Base-by-base conservation (phyloP, 495 filamentous ascomycete genomes). In the Astrocystis sublimbata region DNA sequence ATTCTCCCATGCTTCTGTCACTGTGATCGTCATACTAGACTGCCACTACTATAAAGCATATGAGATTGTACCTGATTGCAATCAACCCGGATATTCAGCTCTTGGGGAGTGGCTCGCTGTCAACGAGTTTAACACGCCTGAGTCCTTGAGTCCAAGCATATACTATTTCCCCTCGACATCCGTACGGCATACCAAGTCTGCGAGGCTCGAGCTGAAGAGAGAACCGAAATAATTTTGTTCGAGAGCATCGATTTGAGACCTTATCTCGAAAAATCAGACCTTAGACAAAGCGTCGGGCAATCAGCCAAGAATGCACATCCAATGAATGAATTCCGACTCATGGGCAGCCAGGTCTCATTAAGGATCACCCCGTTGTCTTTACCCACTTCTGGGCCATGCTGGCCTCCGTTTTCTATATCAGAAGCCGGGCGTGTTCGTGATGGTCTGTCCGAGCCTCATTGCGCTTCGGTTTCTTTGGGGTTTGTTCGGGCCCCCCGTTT, bases 391-490 rank as follows among this genome's bases (percentile, higher is more conserved):
- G 74, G 30, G 90, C 88, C 0, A 90, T 92, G 74, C 73, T 80
- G 1, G 76, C 90, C 26, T 93, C 92, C 72, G 75, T 89, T 49
- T 82, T 92, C 58, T 86, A n/a, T 89, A 77, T 77, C 91, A n/a
- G 17, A 84, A 94, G 45, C 90, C 91, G 3, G 89, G 88, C 58
- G 90, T 89, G 1, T 76, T 93, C 10, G 89, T 89, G 10, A 73
- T 80, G 38, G 92, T 93, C 65, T 87, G 89, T 35, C 71, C 80
- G 35, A 90, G 90, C 1, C 83, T 93, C 76, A 78, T 94, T 50
- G 75, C 92, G 12, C 80, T 85, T 47, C 86, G 92, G 1, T 94
- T 94, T 66, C 77, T 94, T 54, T 83, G 86, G 69, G 91, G 91
- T 1, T 75, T 94, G 52, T 83, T 89, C 23, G 90, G 90, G n/a